Evolutionary conservation across 2,329 filamentous ascomycete species (phyloP), one percentile per base, ranked within the genome.

Genomic region (Pezicula rhizophila): DNA sequence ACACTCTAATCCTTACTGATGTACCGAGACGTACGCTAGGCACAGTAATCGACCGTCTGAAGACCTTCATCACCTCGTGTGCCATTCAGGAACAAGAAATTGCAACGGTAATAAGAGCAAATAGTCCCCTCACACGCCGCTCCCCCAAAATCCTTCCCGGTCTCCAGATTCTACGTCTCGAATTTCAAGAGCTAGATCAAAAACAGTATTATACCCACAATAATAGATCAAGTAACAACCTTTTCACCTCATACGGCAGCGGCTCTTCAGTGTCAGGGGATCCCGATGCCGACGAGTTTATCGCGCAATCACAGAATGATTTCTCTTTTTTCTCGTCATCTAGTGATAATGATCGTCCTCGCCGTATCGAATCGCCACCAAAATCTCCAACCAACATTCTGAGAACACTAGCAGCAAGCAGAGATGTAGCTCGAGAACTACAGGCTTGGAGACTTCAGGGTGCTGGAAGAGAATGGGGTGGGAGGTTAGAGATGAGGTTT

Each of bases 11-110:
- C 4, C 63, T 84, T 18, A 79, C 77, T 0, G 64, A 70, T 25
- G 68, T 84, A 3, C 80, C 80, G 0, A 70, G 76, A 7, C 70
- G 71, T 20, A 80, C 79, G 1, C 68, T 63, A 4, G 79, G 78
- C 0, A 70, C 70, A 5, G 51, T 82, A 12, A 70, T 77, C 28
- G 57, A 67, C n/a, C 68, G 63, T n/a, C 60, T 84, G 4, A 60
- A 69, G 1, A 48, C 54, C 0, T 79, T 84, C 41, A 53, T 84
- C 10, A 66, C 64, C 11, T 63, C 73, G 0, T 66, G 71, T 1
- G 70, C 74, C 1, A 33, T 60, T 1, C 80, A 84, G 54, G 78
- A 82, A 55, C 61, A 65, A 4, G 63, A 57, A 0, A 72, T 82
- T 7, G 60, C n/a, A 1, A 17, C 31, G 2, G 50, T 49, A 61